phyloP scores from a whole-genome alignment of 2,329 filamentous ascomycete genomes.

The Hypoxylon sp. region DNA sequence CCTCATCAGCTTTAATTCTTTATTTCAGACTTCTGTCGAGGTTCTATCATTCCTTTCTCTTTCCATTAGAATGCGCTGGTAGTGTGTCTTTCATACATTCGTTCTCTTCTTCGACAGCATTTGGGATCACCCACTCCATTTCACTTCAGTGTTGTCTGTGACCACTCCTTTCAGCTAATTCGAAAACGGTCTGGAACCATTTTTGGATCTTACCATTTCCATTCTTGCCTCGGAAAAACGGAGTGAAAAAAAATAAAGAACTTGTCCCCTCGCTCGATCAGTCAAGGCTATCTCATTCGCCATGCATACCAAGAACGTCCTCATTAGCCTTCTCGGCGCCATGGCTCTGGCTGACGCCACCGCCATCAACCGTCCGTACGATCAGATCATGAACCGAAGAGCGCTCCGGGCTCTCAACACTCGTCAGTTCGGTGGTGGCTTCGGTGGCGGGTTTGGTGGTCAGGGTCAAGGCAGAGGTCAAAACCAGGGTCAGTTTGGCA shows the following conservation, averaged over 20 bases:
- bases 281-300: constrained; percentile 51
- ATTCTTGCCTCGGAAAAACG: constrained; percentile 46
- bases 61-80: constrained; percentile 63
- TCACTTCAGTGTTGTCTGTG: constrained; percentile 59
- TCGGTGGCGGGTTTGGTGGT: constrained; percentile 39
- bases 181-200: constrained; percentile 67
- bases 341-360: constrained; percentile 63
- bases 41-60: constrained; percentile 55
- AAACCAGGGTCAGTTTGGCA: constrained; percentile 7
- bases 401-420: constrained; percentile 56
- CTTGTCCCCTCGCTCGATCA: constrained; percentile 41
- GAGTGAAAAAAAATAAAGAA: constrained; percentile 36
- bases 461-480: constrained; percentile 27
- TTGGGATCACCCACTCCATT: constrained; percentile 55
- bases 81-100: constrained; percentile 65
- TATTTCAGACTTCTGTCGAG: constrained; percentile 48
- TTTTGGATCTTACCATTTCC: constrained; percentile 54
- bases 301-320: constrained; percentile 68
- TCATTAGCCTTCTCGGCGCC: constrained; percentile 66
- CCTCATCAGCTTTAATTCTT: constrained; percentile 52
- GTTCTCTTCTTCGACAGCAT: constrained; percentile 60
- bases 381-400: constrained; percentile 50
- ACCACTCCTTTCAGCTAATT: constrained; percentile 62
- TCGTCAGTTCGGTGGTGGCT: constrained; percentile 58
- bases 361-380: constrained; percentile 58